Evolutionary conservation across 495 filamentous ascomycete species (phyloP).

Genomic region (Lindgomyces ingoldianus): DNA sequence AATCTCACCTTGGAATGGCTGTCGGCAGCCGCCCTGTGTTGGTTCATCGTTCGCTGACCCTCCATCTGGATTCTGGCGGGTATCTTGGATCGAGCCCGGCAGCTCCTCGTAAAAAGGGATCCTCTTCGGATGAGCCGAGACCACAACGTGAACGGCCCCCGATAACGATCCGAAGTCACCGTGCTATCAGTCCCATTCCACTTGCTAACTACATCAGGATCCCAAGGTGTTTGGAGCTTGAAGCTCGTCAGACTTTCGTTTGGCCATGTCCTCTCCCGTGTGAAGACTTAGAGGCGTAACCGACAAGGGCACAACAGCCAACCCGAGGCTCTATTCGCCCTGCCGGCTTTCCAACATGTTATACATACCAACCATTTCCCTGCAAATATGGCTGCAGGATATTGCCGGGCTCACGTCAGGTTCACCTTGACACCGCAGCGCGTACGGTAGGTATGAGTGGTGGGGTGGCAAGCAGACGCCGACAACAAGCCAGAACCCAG

Average conservation of each 20-base stretch:
- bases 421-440: background rate
- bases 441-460: background rate
- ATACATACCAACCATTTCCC: constrained; percentile 3
- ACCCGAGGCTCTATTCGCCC: constrained; percentile 24
- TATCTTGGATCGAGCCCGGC: too few species aligned
- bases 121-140: too few species aligned
- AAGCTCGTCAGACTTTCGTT: background rate
- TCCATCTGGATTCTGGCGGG: too few species aligned
- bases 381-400: background rate
- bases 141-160: too few species aligned
- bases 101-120: too few species aligned
- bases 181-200: background rate
- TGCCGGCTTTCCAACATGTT: constrained; percentile 16
- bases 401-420: constrained; percentile 22
- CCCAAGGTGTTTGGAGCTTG: background rate
- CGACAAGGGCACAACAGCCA: constrained; percentile 7
- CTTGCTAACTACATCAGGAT: background rate
- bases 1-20: background rate
- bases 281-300: background rate
- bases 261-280: background rate
- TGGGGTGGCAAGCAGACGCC: background rate
- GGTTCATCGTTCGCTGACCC: too few species aligned
- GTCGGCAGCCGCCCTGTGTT: too few species aligned
- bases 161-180: background rate
- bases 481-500: constrained; percentile 3